Percentiles rank a stretch among this genome's conserved stretches.
Conservation (phyloP, 768 basidiomycete genomes). For the Russula lepida region DNA sequence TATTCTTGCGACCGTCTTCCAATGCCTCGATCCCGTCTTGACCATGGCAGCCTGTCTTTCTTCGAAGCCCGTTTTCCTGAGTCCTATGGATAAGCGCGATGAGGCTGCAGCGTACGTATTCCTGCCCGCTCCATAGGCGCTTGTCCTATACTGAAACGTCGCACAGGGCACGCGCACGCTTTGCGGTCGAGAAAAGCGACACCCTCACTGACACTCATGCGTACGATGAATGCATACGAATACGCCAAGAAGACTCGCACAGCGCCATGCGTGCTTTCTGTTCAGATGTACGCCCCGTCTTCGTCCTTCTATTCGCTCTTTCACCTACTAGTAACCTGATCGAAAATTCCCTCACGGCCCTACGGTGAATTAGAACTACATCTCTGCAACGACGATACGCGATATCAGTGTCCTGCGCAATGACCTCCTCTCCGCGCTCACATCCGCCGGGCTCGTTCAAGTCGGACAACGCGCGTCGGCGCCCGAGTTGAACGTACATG, state of each 20-base stretch:
- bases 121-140: neutral
- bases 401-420: slow-evolving; percentile 71
- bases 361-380: slow-evolving; percentile 56
- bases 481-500: slow-evolving; percentile 54
- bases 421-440: slow-evolving; percentile 67
- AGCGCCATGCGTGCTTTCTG: slow-evolving; percentile 50
- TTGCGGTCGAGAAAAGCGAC: slow-evolving; percentile 69
- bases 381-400: slow-evolving; percentile 60
- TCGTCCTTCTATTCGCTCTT: neutral
- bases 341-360: neutral
- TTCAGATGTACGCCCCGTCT: slow-evolving; percentile 44
- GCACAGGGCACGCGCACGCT: slow-evolving; percentile 60
- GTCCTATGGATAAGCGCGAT: slow-evolving; percentile 75
- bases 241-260: slow-evolving; percentile 43
- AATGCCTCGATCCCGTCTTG: slow-evolving; percentile 71
- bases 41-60: slow-evolving; percentile 79
- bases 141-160: neutral
- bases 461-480: slow-evolving; percentile 37
- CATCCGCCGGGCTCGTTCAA: slow-evolving; percentile 62
- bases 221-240: slow-evolving; percentile 52
- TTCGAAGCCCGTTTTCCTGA: slow-evolving; percentile 79
- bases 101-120: slow-evolving; percentile 56
- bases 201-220: slow-evolving; percentile 75
- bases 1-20: slow-evolving; percentile 74
- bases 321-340: neutral